Base-by-base conservation (phyloP, 2,329 filamentous ascomycete genomes). In the Clonostachys chloroleuca region DNA sequence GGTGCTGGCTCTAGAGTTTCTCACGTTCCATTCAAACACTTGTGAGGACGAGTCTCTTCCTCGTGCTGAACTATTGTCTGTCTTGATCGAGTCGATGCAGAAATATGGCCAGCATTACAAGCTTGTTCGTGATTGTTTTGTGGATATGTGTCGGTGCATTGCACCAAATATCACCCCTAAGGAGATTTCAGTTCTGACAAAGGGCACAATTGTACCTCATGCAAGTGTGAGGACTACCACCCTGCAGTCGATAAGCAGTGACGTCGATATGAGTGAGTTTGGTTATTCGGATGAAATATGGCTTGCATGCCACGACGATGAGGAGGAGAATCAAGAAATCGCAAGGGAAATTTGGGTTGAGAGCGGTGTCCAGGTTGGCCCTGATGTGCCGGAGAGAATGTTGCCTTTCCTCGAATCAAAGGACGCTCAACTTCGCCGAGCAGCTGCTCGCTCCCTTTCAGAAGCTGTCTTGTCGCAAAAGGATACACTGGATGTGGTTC, bases 291-390 rank as follows among this genome's bases (percentile, higher is more conserved):
- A 94, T 51, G 89, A 97, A 62, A 87, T 99, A 18, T 99, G 91
- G 91, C 77, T 99, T 40, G 89, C 89, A 40, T 92, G 85, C 59
- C 92, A 99, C 58, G 94, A 99, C 54, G 89, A 95, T 56, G 82
- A 90, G 17, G 82, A 87, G 40, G 92, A 97, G 62, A 97, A 97
- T 57, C 80, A 78, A 9, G 89, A 91, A 42, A 74, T 95, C 46
- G 92, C 88, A 7, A 80, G 77, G 45, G 88, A 92, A 12, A 96
- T 99, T 35, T 99, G 94, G 94, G 90, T 95, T 59, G 94, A 96
- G 59, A 95, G 92, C 61, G 86, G 82, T 8, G 86, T 97, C 51
- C 71, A 86, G 50, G 70, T 92, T 12, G 78, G 81, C 2, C 70
- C 80, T 17, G 75, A 86, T 7, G 79, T 88, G 9, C 82, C 88